phyloP scores from a whole-genome alignment of 2,329 filamentous ascomycete genomes.

The Monosporascus sp. region DNA sequence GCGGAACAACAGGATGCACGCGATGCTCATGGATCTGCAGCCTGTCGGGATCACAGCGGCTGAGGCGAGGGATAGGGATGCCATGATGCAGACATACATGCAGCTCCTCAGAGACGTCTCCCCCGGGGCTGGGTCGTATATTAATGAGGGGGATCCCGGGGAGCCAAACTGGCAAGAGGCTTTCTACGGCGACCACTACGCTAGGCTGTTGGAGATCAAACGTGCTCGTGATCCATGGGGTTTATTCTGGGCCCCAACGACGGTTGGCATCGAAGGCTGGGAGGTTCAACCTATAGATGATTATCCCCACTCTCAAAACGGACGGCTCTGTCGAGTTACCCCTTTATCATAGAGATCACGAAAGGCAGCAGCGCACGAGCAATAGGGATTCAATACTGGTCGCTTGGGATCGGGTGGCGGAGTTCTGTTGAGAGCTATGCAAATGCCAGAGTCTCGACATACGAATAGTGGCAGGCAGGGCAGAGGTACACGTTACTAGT shows the following conservation, averaged over 20 bases:
- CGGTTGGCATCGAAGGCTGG: slow-evolving; percentile 49
- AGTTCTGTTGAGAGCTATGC: too few species aligned
- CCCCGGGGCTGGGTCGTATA: slow-evolving; percentile 39
- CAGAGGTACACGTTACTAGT: too few species aligned
- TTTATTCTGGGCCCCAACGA: slow-evolving; percentile 43
- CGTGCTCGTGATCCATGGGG: slow-evolving; percentile 38
- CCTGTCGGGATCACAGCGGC: slow-evolving; percentile 13
- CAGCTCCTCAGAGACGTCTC: slow-evolving; percentile 27
- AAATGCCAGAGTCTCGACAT: too few species aligned
- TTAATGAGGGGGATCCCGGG: slow-evolving; percentile 48
- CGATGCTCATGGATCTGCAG: slow-evolving; percentile 26
- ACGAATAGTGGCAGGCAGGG: too few species aligned
- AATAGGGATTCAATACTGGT: too few species aligned
- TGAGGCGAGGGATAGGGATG: slow-evolving; percentile 18
- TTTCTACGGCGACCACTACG: slow-evolving; percentile 44
- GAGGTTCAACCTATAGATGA: slow-evolving; percentile 22
- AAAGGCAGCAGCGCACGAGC: too few species aligned
- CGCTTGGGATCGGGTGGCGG: too few species aligned
- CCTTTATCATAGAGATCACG: neutral
- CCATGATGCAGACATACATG: slow-evolving; percentile 19
- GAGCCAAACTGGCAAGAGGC: slow-evolving; percentile 39
- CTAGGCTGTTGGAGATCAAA: slow-evolving; percentile 39
- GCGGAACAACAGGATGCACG: slow-evolving; percentile 31
- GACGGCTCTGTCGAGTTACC: slow-evolving; percentile 24
- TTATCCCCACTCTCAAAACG: slow-evolving; percentile 20